These are phyloP conservation scores for Lichtheimia ramosa DNA, from an alignment of 371 early-diverging fungal species.

Conservation along the genomic window DNA sequence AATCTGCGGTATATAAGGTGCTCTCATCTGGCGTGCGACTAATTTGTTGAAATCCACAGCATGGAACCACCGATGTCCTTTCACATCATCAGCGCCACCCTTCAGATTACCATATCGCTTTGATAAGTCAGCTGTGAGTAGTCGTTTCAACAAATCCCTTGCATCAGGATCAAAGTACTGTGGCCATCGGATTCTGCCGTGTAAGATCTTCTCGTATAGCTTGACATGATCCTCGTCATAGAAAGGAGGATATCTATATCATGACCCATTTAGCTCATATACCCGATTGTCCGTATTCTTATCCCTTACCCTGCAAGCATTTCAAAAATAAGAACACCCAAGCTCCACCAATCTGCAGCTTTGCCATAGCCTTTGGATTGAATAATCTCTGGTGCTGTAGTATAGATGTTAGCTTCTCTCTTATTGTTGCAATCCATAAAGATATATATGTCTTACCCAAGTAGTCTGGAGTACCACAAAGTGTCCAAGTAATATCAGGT, in stretches of 20 bases:
- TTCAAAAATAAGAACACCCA: constrained; percentile 89
- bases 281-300: neutral
- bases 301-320: constrained; percentile 37
- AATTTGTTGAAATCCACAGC: constrained; percentile 92
- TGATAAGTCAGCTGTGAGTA: constrained; percentile 87
- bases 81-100: constrained; percentile 89
- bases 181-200: constrained; percentile 87
- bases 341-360: constrained; percentile 97
- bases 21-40: constrained; percentile 69
- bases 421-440: neutral
- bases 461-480: constrained; percentile 99
- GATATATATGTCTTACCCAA: constrained; percentile 38
- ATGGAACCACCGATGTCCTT: constrained; percentile 93
- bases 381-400: constrained; percentile 95
- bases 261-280: neutral
- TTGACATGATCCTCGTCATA: constrained; percentile 95
- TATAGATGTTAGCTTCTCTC: neutral
- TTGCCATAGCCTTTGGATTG: constrained; percentile 94
- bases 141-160: constrained; percentile 85
- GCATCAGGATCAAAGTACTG: constrained; percentile 86
- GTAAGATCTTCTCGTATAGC: constrained; percentile 93
- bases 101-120: constrained; percentile 92
- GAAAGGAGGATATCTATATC: constrained; percentile 94
- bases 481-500: constrained; percentile 91
- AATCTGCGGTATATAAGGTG: constrained; percentile 89